Percentiles rank a stretch among this genome's conserved stretches.
Conservation (phyloP, 116 monocot species). For the Trichopus zeylanicus region DNA sequence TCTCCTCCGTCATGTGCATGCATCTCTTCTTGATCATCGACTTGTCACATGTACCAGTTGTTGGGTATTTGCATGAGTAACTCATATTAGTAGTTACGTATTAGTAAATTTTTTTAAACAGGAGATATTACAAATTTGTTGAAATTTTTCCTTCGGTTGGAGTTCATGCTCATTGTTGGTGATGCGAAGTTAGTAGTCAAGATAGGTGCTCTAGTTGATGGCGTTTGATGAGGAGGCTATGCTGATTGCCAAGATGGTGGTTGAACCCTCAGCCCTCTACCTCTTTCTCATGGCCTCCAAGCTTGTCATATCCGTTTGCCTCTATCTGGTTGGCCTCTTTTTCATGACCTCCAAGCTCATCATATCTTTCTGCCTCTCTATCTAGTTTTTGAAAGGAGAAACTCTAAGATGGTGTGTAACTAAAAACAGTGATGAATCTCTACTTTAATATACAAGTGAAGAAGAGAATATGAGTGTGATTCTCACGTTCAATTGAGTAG, state of each 20-base stretch:
- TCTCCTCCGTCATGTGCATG: slow-evolving; percentile 19
- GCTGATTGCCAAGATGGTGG: slow-evolving; percentile 19
- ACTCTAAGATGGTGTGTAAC: no score
- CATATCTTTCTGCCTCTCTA: no score
- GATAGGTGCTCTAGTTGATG: slow-evolving; percentile 10
- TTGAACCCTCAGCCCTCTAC: slow-evolving; percentile 11
- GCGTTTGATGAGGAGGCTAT: slow-evolving; percentile 11
- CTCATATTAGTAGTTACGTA: neutral
- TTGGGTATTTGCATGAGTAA: neutral
- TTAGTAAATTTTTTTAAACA: neutral
- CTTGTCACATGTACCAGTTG: slow-evolving; percentile 15
- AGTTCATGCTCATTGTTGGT: slow-evolving; percentile 11
- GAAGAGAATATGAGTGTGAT: no score
- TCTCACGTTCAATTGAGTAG: no score
- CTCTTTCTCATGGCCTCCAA: slow-evolving; percentile 4
- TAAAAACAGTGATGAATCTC: no score
- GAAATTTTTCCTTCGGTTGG: slow-evolving; percentile 18
- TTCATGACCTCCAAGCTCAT: no score
- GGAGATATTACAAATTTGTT: slow-evolving; percentile 5
- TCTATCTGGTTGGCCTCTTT: no score
- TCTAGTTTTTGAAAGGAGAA: no score
- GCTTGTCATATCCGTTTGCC: no score
- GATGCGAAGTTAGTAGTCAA: slow-evolving; percentile 24
- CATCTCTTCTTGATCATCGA: no score
- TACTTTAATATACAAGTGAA: no score